Conservation (phyloP, 768 basidiomycete genomes). For the Wakefieldia striispora region DNA sequence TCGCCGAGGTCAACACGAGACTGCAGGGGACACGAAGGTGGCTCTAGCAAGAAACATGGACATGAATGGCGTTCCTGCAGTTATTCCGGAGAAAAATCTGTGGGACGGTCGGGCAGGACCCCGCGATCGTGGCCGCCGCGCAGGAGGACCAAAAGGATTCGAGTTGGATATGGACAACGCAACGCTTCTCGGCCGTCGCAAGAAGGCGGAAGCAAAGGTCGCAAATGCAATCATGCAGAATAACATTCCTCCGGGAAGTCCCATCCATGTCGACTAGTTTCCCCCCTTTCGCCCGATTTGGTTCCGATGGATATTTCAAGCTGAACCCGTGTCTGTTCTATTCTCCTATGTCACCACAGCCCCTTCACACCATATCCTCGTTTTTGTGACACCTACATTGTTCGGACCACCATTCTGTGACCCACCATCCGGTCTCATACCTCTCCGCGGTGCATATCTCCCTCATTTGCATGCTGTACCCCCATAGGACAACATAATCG, state of each 20-base stretch:
- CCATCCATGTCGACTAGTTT: slow-evolving; percentile 30
- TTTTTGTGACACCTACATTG: not conserved
- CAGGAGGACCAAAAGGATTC: slow-evolving; percentile 45
- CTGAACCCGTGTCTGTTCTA: not conserved
- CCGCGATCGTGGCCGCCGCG: slow-evolving; percentile 51
- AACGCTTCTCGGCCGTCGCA: slow-evolving; percentile 76
- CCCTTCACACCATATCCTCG: not conserved
- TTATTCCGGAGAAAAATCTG: slow-evolving; percentile 22
- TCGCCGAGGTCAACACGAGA: slow-evolving; percentile 35
- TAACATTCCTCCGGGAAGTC: slow-evolving; percentile 27
- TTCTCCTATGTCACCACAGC: not conserved
- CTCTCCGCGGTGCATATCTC: slow-evolving; percentile 12
- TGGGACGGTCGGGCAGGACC: slow-evolving; percentile 72
- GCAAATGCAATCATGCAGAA: slow-evolving; percentile 36
- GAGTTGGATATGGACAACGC: slow-evolving; percentile 87
- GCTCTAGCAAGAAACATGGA: slow-evolving; percentile 11
- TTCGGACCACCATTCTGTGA: slow-evolving; percentile 1
- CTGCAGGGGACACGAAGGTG: slow-evolving; percentile 6
- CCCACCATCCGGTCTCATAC: not conserved
- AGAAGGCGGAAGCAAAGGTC: slow-evolving; percentile 30
- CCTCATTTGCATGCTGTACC: slow-evolving; percentile 11
- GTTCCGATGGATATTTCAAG: not conserved
- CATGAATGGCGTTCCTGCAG: not conserved
- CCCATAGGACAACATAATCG: slow-evolving; percentile 2
- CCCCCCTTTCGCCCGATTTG: not conserved